Evolutionary conservation across 805 yeast genomes (phyloP), one percentile per base, ranked within the genome.

Genomic region (Barnettozyma sp.): DNA sequence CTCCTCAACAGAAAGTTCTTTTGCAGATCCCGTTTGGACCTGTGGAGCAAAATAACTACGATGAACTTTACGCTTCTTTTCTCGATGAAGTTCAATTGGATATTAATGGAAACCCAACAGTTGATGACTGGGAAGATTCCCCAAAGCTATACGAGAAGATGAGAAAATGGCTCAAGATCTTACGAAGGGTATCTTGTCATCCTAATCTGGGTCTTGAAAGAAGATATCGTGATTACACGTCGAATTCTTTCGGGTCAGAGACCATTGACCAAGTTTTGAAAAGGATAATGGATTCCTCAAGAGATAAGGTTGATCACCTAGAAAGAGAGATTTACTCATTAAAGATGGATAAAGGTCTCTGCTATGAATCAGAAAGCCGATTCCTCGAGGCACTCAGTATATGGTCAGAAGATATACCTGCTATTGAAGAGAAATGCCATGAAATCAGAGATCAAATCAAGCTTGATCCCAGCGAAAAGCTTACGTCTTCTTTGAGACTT

Each of bases 111-210:
- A 56, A 62, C 22, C 80, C 81, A 1, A 54, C 64, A 1, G 49
- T 60, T 4, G 66, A 65, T 9, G 71, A 66, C 44, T 67, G 75
- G 73, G 66, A 68, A 42, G 67, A 73, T 4, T 49, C 75, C 12
- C 43, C 60, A 0, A 48, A 65, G 1, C 55, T 70, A 19, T 56
- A 66, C 35, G 48, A 60, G 5, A 50, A 58, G n/a, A 71, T 83
- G 78, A 65, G 82, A 34, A 62, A 62, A 9, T 85, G 95, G 92
- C 60, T 90, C 7, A 63, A 68, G 6, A 65, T 71, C 32, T 59
- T 90, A 20, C 65, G 97, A 22, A 86, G 83, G 49, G 67, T 83
- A 0, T 90, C 97, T 48, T 83, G 92, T 40, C 94, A 85, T 59
- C 85, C 95, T 1, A 74, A 72, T 48, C 33, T 56, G 43, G 42